Base-by-base conservation (phyloP, 2,329 filamentous ascomycete genomes). In the Microdochium trichocladiopsis region DNA sequence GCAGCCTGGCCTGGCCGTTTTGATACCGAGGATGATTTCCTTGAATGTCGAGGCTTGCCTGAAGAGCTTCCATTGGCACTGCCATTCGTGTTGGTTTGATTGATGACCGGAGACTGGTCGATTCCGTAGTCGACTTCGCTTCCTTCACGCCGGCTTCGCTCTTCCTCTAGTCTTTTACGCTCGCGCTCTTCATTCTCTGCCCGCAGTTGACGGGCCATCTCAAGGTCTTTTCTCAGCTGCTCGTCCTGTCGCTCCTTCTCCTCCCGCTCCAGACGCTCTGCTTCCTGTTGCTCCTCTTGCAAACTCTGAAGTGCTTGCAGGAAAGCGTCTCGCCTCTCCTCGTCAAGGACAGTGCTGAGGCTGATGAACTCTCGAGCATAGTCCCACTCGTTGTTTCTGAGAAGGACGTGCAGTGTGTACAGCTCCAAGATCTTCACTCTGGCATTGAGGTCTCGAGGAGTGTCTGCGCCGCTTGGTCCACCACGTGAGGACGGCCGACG, bases 371-470 rank as follows among this genome's bases (percentile, higher is more conserved):
- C 89, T 54, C 84, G 82, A 3, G 94, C 90, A 62, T 96, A 96
- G 53, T 96, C 90, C 94, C 94, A 99, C 71, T 97, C 91, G 52
- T 90, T 85, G 61, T 96, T 97, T 51, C 90, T 82, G 4, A 93
- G 84, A n/a, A 99, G 82, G 8, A 97, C 90, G 65, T 99, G 94
- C 4, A 99, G 79, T 1, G 91, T 95, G 68, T 96, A 99, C 9
- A 99, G 78, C 71, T 99, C 94, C 50, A 99, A 82, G 43, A 99
- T 88, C 72, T 95, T 95, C 57, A 96, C 85, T 47, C 91, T 82
- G 4, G 90, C 85, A 59, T 88, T 86, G 33, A 96, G 80, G 64
- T 95, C 90, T 56, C 89, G 84, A 0, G 90, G 90, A 0, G 90
- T 95, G 64, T 90, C 85, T 41, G 90, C 85, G 53, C 89, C 90